These are phyloP conservation scores for Exserohilum turcica DNA, from an alignment of 2,329 filamentous ascomycete species.

Conservation along the genomic window DNA sequence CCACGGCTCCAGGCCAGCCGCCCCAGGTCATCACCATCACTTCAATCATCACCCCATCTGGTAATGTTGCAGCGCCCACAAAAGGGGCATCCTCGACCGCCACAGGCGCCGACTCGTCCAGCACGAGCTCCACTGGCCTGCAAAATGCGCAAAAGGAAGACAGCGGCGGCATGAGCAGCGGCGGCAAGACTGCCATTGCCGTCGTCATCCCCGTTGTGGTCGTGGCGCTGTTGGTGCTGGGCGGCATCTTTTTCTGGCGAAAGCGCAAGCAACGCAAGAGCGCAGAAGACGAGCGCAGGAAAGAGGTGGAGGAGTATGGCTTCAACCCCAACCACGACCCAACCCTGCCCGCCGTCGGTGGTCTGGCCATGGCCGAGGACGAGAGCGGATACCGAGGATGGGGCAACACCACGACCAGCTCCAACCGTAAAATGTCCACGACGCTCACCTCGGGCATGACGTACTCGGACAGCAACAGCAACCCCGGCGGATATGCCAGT, in stretches of 20 bases:
- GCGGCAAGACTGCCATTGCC: constrained; percentile 83
- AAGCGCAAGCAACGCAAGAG: constrained; percentile 84
- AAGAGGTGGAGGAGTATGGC: constrained; percentile 96
- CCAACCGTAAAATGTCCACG: constrained; percentile 79
- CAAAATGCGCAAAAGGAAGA: constrained; percentile 18
- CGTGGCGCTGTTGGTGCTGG: constrained; percentile 78
- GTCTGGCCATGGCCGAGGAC: constrained; percentile 71
- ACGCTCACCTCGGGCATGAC: constrained; percentile 77
- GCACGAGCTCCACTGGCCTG: constrained; percentile 15
- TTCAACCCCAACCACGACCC: constrained; percentile 98
- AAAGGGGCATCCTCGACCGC: constrained; percentile 5
- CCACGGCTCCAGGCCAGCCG: constrained; percentile 26
- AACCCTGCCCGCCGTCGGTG: constrained; percentile 67
- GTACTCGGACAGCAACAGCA: constrained; percentile 73
- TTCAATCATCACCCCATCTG: constrained; percentile 17
- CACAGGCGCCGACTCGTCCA: constrained; percentile 13
- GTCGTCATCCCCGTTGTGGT: constrained; percentile 92
- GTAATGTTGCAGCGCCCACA: constrained; percentile 9
- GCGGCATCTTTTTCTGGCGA: constrained; percentile 83
- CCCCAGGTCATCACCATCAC: constrained; percentile 26
- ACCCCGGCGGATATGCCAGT: constrained; percentile 57
- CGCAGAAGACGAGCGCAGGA: constrained; percentile 84
- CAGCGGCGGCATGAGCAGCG: constrained; percentile 58
- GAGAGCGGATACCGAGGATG: constrained; percentile 88
- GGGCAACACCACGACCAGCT: constrained; percentile 78